A percentile compares a stretch with the other conserved stretches of the same genome.
Evolutionary conservation across 345 rosid genomes (phyloP).

Genomic region (Moricandia arvensis): DNA sequence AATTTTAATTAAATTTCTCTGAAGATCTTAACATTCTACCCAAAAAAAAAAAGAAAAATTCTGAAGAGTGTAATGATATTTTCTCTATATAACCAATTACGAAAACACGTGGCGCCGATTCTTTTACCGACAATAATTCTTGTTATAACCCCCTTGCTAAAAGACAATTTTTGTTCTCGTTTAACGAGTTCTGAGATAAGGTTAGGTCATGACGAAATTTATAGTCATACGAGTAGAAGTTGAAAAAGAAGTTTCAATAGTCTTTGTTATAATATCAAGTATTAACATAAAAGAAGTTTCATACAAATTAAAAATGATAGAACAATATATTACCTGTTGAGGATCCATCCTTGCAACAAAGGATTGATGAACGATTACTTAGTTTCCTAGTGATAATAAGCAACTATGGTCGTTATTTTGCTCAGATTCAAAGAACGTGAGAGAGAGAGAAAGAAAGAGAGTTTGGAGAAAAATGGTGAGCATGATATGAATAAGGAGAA

Average conservation of each 20-base stretch:
- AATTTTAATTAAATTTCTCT: neutral
- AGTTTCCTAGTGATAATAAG: neutral
- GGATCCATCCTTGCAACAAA: slow-evolving; percentile 67
- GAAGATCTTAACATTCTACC: too few species aligned
- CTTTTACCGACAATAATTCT: too few species aligned
- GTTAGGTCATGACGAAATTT: neutral
- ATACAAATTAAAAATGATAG: neutral
- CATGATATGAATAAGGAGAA: slow-evolving; percentile 33
- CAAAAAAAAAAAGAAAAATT: too few species aligned
- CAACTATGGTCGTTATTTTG: slow-evolving; percentile 17
- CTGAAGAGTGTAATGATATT: neutral
- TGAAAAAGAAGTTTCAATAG: neutral
- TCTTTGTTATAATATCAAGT: neutral
- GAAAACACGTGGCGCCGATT: too few species aligned
- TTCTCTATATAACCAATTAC: neutral
- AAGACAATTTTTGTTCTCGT: too few species aligned
- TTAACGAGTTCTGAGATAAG: neutral
- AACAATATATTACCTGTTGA: slow-evolving; percentile 44
- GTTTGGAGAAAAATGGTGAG: slow-evolving; percentile 17
- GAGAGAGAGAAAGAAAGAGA: too few species aligned
- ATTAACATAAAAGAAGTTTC: neutral
- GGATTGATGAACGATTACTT: slow-evolving; percentile 7
- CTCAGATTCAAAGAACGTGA: neutral
- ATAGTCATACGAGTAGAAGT: neutral
- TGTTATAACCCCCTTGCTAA: neutral